Percentiles rank a stretch among this genome's conserved stretches.
Conservation (phyloP, 2,329 filamentous ascomycete genomes). For the Calonectria hongkongensis region DNA sequence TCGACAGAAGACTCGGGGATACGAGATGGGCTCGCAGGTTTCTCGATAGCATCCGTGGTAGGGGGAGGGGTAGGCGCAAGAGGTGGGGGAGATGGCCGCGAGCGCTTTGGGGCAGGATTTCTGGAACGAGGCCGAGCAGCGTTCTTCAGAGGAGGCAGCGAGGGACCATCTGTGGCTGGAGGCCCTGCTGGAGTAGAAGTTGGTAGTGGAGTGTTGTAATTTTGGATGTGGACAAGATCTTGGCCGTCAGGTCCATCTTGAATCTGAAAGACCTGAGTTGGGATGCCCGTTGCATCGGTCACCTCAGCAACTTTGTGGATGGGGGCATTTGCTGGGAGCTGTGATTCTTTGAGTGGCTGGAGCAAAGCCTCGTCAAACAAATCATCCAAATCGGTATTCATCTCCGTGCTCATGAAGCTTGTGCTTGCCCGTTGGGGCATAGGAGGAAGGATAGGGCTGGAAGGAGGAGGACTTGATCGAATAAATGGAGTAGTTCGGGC, state of each 20-base stretch:
- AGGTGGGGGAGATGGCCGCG: slow-evolving; percentile 48
- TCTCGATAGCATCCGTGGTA: slow-evolving; percentile 62
- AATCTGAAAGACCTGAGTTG: slow-evolving; percentile 67
- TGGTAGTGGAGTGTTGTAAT: slow-evolving; percentile 57
- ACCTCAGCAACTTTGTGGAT: slow-evolving; percentile 54
- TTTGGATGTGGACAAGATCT: slow-evolving; percentile 61
- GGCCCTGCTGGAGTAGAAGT: slow-evolving; percentile 48
- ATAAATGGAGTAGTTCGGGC: slow-evolving; percentile 76
- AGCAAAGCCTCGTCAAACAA: slow-evolving; percentile 78
- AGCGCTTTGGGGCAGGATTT: slow-evolving; percentile 48
- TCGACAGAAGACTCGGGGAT: slow-evolving; percentile 38
- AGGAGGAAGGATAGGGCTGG: slow-evolving; percentile 85
- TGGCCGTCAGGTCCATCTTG: slow-evolving; percentile 60
- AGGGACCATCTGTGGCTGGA: slow-evolving; percentile 46
- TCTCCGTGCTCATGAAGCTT: slow-evolving; percentile 88
- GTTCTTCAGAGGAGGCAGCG: slow-evolving; percentile 52
- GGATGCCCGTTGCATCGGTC: slow-evolving; percentile 60
- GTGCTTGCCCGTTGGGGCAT: slow-evolving; percentile 84
- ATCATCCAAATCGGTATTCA: slow-evolving; percentile 85
- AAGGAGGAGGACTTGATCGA: slow-evolving; percentile 79
- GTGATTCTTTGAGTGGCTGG: slow-evolving; percentile 62
- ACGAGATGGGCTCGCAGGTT: slow-evolving; percentile 55
- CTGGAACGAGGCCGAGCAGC: slow-evolving; percentile 36
- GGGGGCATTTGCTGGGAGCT: slow-evolving; percentile 48
- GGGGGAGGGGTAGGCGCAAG: slow-evolving; percentile 62